Base-by-base conservation (phyloP, 306 rosid genomes). In the Boehmeria nivea region DNA sequence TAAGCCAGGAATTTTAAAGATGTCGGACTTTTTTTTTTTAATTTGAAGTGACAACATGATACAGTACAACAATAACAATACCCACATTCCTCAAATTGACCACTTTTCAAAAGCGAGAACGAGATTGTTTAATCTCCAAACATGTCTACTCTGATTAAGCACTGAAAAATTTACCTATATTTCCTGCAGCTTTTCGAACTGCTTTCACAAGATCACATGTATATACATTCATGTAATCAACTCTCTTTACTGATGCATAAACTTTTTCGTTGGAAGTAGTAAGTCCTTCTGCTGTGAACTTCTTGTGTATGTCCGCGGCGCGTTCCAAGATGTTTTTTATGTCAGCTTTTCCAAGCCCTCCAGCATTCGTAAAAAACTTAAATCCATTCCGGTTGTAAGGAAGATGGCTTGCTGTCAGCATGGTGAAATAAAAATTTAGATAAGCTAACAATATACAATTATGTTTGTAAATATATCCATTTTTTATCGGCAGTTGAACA, bases 331-430 rank as follows among this genome's bases (percentile, higher is more conserved):
- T 87, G 65, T 87, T 89, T 73, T 69, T 80, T 61, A 91, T 91
- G 76, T 84, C 96, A 63, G 87, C 72, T 81, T 91, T 91, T 58
- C 98, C 96, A 58, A 91, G 95, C 38, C 98, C 98, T 61, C 98
- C 93, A 36, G 73, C 70, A 60, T 78, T 84, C 18, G 96, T 91
- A 79, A 91, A 91, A 82, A 91, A 80, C 69, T 84, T 87, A 74
- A 91, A 87, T 61, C 98, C 96, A 69, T 91, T 91, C 63, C 98
- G 69, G 85, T 91, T 87, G 79, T 72, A 91, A 43, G 98, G 98
- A 65, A 91, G 87, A 72, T 91, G 98, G 75, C 98, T 91, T 36
- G 96, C 98, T 84, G 86, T 72, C 72, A 75, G 75, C 65, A 67
- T 47, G 42, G 45, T 12, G n/a, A 14, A 40, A 40, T 40, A 11